These are phyloP conservation scores for Lipomyces orientalis DNA, from an alignment of 805 yeast genomes.

Conservation along the genomic window DNA sequence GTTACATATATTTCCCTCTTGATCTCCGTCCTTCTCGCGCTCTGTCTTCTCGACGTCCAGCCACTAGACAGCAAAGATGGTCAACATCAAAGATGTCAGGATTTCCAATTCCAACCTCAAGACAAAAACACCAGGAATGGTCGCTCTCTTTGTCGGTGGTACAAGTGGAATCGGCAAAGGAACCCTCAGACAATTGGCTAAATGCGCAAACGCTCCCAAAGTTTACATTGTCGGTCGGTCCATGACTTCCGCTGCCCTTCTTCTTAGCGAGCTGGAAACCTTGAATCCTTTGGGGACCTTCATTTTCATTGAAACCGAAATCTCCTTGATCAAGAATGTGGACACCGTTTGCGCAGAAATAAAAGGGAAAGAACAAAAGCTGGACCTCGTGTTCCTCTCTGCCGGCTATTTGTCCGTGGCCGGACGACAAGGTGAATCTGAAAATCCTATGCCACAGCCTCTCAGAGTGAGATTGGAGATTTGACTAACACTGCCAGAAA, in stretches of 20 bases:
- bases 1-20: no score
- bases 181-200: conserved; percentile 10
- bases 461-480: not conserved
- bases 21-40: no score
- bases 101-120: not conserved
- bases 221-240: conserved; percentile 12
- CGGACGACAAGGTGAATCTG: not conserved
- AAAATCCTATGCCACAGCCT: not conserved
- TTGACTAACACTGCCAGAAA: not conserved
- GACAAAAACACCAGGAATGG: conserved; percentile 2
- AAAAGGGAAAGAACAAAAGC: not conserved
- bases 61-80: not conserved
- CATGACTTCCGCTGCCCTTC: not conserved
- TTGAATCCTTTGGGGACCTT: conserved; percentile 5
- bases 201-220: conserved; percentile 7
- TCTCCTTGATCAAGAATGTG: conserved; percentile 4
- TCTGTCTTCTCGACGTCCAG: no score
- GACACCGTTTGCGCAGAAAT: conserved; percentile 7
- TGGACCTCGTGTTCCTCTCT: conserved; percentile 7
- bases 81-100: not conserved
- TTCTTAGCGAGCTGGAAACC: not conserved
- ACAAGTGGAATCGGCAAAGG: conserved; percentile 10
- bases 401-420: conserved; percentile 5
- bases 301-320: conserved; percentile 11
- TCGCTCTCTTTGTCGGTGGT: conserved; percentile 15